Conservation (phyloP, 202 grass and related monocot species). For the Dendrocalamus latiflorus region DNA sequence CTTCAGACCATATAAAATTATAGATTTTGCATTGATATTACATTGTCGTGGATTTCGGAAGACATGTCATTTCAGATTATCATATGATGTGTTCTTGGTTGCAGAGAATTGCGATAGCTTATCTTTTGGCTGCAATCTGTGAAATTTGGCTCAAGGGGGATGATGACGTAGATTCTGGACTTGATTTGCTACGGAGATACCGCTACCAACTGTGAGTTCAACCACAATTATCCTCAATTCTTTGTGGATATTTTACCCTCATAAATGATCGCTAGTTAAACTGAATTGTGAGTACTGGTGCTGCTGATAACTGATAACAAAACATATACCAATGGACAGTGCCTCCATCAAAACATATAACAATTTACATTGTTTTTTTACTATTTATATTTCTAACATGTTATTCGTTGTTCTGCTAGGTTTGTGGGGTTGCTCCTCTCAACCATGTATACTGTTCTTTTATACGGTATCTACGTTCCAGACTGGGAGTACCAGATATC, state of each 20-base stretch:
- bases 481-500: slow-evolving; percentile 55
- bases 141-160: slow-evolving; percentile 67
- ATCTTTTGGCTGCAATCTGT: slow-evolving; percentile 53
- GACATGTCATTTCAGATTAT: too few relatives aligned
- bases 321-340: not conserved
- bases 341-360: too few relatives aligned
- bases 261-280: not conserved
- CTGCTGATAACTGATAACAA: not conserved
- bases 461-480: slow-evolving; percentile 50
- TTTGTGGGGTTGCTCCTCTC: slow-evolving; percentile 33
- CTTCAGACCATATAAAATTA: too few relatives aligned
- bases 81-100: not conserved
- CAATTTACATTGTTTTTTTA: not conserved
- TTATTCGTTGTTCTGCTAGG: slow-evolving; percentile 32
- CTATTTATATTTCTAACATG: not conserved
- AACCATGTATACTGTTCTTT: slow-evolving; percentile 39
- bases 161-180: slow-evolving; percentile 26
- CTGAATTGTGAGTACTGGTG: not conserved
- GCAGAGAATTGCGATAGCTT: slow-evolving; percentile 71
- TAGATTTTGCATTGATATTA: too few relatives aligned
- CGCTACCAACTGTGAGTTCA: slow-evolving; percentile 55
- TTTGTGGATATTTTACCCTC: not conserved
- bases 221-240: not conserved
- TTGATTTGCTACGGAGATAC: slow-evolving; percentile 47
- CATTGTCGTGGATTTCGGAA: not conserved